Conservation (phyloP, 2,329 filamentous ascomycete genomes). For the Fusarium chuoi region DNA sequence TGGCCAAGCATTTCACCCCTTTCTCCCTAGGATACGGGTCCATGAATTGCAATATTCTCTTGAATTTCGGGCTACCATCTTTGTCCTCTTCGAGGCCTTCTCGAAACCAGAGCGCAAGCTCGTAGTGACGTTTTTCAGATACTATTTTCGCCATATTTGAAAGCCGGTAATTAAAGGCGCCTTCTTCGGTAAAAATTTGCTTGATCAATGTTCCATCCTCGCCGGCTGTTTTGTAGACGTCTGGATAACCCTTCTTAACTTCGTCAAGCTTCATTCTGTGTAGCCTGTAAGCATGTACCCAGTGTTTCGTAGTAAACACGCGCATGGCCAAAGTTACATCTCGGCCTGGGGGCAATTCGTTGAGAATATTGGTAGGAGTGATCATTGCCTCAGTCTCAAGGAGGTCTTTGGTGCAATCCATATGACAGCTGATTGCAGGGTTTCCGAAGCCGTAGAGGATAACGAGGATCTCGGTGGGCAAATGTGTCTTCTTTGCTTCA, state of each 20-base stretch:
- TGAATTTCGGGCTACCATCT: not conserved
- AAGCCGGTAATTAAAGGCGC: not conserved
- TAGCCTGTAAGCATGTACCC: not conserved
- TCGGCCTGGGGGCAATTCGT: not conserved
- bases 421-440: not conserved
- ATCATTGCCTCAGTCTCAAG: not conserved
- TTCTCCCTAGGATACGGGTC: rapidly evolving
- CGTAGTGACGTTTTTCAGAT: not conserved
- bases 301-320: not conserved
- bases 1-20: rapidly evolving
- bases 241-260: not conserved
- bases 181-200: not conserved
- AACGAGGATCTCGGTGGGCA: not conserved
- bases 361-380: not conserved
- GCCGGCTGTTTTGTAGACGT: not conserved
- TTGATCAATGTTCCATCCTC: not conserved
- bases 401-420: not conserved
- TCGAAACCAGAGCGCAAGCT: not conserved
- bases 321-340: not conserved
- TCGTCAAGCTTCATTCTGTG: not conserved
- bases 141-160: rapidly evolving
- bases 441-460: not conserved
- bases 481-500: rapidly evolving
- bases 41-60: too few relatives aligned
- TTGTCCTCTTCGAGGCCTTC: not conserved